Conservation (phyloP, 768 basidiomycete species). For the Mycena rosella region DNA sequence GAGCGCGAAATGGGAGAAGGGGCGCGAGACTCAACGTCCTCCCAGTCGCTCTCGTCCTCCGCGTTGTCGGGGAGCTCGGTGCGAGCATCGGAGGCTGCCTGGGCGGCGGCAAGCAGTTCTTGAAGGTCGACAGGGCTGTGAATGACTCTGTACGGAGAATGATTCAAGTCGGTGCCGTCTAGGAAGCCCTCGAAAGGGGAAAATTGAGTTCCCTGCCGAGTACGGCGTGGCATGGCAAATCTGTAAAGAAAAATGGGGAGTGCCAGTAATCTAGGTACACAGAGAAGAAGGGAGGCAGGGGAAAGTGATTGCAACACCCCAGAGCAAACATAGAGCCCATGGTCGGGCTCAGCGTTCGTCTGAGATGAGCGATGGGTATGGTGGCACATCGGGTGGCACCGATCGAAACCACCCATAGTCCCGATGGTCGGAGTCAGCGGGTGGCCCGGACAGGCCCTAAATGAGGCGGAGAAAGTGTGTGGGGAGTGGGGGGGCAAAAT, state of each 20-base stretch:
- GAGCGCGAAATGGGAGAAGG: background rate
- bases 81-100: too few relatives aligned
- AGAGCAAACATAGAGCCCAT: background rate
- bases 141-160: too few relatives aligned
- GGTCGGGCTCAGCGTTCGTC: background rate
- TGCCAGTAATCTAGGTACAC: too few relatives aligned
- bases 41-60: conserved; percentile 17
- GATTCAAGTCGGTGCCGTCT: too few relatives aligned
- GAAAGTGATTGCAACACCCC: background rate
- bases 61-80: too few relatives aligned
- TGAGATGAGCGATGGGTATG: too few relatives aligned
- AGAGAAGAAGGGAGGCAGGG: background rate
- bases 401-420: background rate
- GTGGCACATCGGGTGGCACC: background rate
- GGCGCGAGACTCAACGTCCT: background rate
- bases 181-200: background rate
- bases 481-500: too few relatives aligned
- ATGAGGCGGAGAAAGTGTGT: too few relatives aligned
- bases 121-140: background rate
- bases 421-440: conserved; percentile 4
- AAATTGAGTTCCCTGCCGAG: background rate
- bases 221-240: background rate
- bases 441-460: background rate
- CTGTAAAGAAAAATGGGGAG: too few relatives aligned
- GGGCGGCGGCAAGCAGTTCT: too few relatives aligned